Evolutionary conservation across 352 stramenopile genomes (phyloP), one percentile per base, ranked within the genome.

Genomic region (Salisapilia sapeloensis): DNA sequence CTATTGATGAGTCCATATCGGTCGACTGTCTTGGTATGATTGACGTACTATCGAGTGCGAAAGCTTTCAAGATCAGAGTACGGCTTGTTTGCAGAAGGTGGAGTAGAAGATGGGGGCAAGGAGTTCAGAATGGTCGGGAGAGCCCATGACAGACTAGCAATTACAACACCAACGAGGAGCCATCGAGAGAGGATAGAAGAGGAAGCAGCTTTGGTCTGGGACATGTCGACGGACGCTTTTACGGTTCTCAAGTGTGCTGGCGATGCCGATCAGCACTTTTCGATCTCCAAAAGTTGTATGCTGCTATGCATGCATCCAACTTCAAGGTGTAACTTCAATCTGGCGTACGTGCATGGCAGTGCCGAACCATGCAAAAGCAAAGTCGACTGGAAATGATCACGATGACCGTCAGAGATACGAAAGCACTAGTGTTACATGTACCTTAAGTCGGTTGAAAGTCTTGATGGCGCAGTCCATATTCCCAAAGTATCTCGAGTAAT

Each of bases 11-110:
- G 3, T 13, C 11, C 12, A 11, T 23, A 21, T 7, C 17, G 6
- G 9, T 17, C 19, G 2, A 34, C 29, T 15, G 15, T 17, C 29
- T 10, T 12, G 18, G 11, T 20, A n/a, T 35, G 27, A 1, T 2
- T 6, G 13, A 36, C 56, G 21, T 47, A 71, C 57, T 71, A 71
- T 22, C 56, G 54, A 16, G 44, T 37, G n/a, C 57, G 51, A 54
- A 71, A 71, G 20, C 50, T 28, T 12, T 28, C 39, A 14, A 71
- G 54, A 32, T 63, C 48, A 2, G 26, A 44, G 29, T 50, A 66
- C 5, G 57, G 53, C 40, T 71, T 71, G 17, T 42, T 29, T 14
- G 42, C 13, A 7, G 57, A 71, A 24, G 51, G 48, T 9, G 40
- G 17, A 16, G 42, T 35, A 34, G 24, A 15, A 7, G 24, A 7